Conservation (phyloP, 2,329 filamentous ascomycete species). For the Aspergillus sp. region DNA sequence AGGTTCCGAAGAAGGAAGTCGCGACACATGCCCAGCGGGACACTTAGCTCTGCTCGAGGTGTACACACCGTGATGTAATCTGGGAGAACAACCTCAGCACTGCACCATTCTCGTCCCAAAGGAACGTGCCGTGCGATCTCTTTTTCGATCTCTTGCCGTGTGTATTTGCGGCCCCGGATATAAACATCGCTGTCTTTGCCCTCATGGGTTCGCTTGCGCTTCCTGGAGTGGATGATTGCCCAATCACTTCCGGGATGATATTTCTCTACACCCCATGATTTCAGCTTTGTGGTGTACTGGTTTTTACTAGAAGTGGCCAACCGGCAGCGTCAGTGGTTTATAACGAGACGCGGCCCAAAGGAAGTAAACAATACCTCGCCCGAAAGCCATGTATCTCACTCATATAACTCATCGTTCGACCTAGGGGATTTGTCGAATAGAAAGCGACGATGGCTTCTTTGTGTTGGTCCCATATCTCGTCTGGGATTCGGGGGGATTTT, state of each 20-base stretch:
- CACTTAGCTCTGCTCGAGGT: background rate
- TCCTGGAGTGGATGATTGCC: background rate
- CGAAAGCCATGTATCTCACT: background rate
- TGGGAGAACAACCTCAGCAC: background rate
- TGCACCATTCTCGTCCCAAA: background rate
- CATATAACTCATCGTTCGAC: background rate
- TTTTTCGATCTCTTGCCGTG: background rate
- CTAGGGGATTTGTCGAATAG: background rate
- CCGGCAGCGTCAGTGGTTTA: background rate
- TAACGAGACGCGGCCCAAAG: background rate
- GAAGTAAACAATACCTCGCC: background rate
- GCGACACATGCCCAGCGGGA: background rate
- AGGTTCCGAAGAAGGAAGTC: background rate
- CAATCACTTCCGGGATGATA: background rate
- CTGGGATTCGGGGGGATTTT: background rate
- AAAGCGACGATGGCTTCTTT: slow-evolving; percentile 1
- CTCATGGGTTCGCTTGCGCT: background rate
- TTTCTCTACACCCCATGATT: background rate
- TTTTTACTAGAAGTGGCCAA: background rate
- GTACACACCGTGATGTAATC: background rate
- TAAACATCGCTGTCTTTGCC: background rate
- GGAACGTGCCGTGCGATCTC: slow-evolving; percentile 5
- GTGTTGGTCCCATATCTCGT: slow-evolving; percentile 2
- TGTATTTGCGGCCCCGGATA: background rate
- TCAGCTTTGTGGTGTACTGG: background rate